Conservation (phyloP, 768 basidiomycete species). For the Pleurotus sapidus region DNA sequence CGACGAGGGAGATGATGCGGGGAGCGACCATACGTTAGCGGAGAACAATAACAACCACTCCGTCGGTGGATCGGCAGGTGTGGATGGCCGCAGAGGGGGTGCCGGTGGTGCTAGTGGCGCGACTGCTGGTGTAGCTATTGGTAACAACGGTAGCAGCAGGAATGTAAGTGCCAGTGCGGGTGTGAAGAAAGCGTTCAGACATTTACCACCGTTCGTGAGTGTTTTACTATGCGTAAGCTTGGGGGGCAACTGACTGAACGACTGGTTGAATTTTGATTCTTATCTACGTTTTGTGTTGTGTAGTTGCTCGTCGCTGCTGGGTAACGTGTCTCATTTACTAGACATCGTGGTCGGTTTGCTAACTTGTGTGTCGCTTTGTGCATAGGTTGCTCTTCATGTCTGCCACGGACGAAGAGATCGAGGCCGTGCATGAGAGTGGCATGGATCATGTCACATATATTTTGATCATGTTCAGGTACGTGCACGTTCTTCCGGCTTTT, state of each 20-base stretch:
- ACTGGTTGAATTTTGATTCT: no score
- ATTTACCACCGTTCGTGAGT: constrained; percentile 85
- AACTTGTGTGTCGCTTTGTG: neutral
- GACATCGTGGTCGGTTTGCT: neutral
- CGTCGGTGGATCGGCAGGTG: no score
- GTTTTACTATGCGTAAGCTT: neutral
- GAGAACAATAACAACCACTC: constrained; percentile 22
- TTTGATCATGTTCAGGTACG: constrained; percentile 78
- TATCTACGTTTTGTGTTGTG: neutral
- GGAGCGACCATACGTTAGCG: constrained; percentile 68
- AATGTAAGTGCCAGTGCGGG: no score
- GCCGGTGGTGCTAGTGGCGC: no score
- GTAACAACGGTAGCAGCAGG: constrained; percentile 21
- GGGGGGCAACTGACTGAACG: no score
- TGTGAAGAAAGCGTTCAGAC: constrained; percentile 61
- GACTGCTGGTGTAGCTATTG: neutral
- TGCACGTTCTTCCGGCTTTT: neutral
- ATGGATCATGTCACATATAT: constrained; percentile 95
- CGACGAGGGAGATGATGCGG: constrained; percentile 42
- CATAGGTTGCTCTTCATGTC: constrained; percentile 82
- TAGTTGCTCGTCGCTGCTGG: constrained; percentile 74
- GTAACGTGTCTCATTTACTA: constrained; percentile 31
- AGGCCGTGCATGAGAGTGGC: constrained; percentile 60
- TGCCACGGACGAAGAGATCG: constrained; percentile 88
- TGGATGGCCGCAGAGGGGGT: no score